Evolutionary conservation across 2,329 filamentous ascomycete genomes (phyloP), one percentile per base, ranked within the genome.

Genomic region (Beauveria pseudobassiana): DNA sequence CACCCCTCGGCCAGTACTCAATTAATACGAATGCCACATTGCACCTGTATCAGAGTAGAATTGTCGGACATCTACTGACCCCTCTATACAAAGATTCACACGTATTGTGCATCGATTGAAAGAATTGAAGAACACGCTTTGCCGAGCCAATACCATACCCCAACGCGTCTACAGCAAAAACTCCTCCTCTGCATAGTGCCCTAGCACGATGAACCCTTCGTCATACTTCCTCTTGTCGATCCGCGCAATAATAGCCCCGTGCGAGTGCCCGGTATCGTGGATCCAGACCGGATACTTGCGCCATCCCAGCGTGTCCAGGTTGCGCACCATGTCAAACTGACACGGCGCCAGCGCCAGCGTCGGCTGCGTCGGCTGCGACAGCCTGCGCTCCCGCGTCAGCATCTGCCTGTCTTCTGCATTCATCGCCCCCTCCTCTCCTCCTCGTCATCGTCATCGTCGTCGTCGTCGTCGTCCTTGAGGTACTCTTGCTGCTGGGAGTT

Each of bases 171-270:
- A 75, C 34, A 69, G 66, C 64, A 76, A 62, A 70, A 98, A 97
- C 69, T 88, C 87, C 52, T 87, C 81, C 58, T 87, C 81, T 2
- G 92, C 76, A 89, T 90, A 98, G 76, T 98, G 93, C 68, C 80
- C 82, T 61, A 95, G 77, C 40, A 97, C 90, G 14, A 90, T 72
- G 69, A 82, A 84, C 0, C 93, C 93, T 74, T 98, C 93, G 2
- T 82, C 79, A 68, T 92, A 96, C 0, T 74, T 76, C 57, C 81
- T 77, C 70, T 85, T 87, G 45, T 88, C 84, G 62, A 80, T 84
- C 43, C 93, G 83, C 42, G 96, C 87, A 65, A 98, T 90, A 53
- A 98, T 96, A 3, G 93, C 93, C 0, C 93, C 93, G 73, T 98
- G 93, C 63, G 85, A 90, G 71, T 96, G 91, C n/a, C 80, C 77